phyloP scores from a whole-genome alignment of 2,329 filamentous ascomycete species.

The Colletotrichum sp. region DNA sequence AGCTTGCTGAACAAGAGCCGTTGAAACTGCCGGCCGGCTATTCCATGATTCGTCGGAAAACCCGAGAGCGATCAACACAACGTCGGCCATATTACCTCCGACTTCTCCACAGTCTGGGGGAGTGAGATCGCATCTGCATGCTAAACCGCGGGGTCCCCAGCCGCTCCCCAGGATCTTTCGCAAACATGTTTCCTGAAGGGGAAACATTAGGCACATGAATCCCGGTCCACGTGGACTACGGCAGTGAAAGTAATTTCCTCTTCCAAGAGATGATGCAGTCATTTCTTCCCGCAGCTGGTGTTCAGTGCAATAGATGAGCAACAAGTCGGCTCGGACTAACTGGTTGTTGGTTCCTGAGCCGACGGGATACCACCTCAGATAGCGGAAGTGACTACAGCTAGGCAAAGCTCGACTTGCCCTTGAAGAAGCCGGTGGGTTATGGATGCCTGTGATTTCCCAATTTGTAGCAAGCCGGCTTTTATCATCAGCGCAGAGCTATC shows the following conservation, averaged over 20 bases:
- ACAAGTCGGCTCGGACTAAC: not conserved
- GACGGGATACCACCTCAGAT: not conserved
- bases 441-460: not conserved
- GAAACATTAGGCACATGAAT: not conserved
- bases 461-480: not conserved
- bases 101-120: not conserved
- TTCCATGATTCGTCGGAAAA: not conserved
- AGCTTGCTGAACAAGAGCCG: not conserved
- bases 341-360: not conserved
- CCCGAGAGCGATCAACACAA: not conserved
- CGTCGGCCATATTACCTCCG: not conserved
- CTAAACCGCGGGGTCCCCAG: not conserved
- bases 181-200: not conserved
- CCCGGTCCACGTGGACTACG: not conserved
- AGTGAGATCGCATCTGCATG: not conserved
- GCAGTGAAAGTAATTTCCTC: not conserved
- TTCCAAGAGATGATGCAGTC: not conserved
- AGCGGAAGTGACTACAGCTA: not conserved
- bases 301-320: not conserved
- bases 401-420: not conserved
- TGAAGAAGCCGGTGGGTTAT: not conserved
- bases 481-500: not conserved
- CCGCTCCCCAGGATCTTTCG: not conserved
- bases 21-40: not conserved
- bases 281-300: not conserved